Base-by-base conservation (phyloP, 202 grass and related monocot species). In the Setaria italica region DNA sequence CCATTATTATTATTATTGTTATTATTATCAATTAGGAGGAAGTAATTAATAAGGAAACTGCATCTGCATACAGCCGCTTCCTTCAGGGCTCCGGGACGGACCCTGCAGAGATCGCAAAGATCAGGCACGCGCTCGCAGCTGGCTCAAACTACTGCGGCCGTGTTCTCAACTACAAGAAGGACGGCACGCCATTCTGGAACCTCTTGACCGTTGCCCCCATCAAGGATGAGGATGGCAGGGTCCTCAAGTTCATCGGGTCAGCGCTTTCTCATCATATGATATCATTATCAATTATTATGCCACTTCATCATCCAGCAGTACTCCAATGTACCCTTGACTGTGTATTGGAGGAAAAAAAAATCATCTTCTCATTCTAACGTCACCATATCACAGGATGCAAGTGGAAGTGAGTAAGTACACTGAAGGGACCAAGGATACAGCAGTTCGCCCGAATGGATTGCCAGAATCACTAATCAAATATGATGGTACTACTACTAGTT, bases 321-420 rank as follows among this genome's bases (percentile, higher is more conserved):
- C 33, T 25, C 25, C 25, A 25, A 25, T 25, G 25, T 25, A 25
- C 25, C 25, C 25, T 25, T 25, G 25, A 25, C 25, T 25, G 25
- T 25, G 25, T 25, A 25, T 25, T 25, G 25, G 25, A 25, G 25
- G 25, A 25, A 25, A 25, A 25, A 25, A 25, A 25, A 25, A 25
- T 25, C 0, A 25, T 25, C 25, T 25, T 25, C 25, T 25, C 25
- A 25, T 25, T 25, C 25, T 25, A 25, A 25, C 25, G 25, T 85
- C 3, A 11, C 33, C 57, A 9, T 74, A 71, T 25, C 80, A 32
- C 88, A 98, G 95, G 79, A 98, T 98, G 95, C 95, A 95, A 94
- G 91, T 98, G 56, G 95, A 98, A 84, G 95, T 98, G 17, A 98
- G 95, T 58, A 98, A 94, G 80, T 93, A 98, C 81, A 98, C 93